Evolutionary conservation across 139 green algal species (phyloP), one percentile per base, ranked within the genome.

Genomic region (Closterium sp.): DNA sequence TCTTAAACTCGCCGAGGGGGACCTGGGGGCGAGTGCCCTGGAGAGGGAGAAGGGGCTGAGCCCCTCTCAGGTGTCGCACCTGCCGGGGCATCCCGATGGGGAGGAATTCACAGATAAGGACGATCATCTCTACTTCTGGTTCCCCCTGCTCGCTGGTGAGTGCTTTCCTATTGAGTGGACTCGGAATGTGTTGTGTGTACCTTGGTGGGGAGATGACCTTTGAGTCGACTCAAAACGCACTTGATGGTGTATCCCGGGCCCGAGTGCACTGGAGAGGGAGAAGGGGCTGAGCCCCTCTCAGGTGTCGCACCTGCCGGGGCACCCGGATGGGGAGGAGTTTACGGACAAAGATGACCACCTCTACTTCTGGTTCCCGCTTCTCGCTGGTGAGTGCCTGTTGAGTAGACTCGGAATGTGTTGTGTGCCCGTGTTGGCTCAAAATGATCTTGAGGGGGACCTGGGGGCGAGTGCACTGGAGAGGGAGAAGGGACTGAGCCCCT

Each of bases 41-140:
- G 87, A 95, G 30, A 87, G 85, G 27, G 85, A 87, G 30, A 86
- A 27, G 85, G 73, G 70, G 21, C 9, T 90, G 42, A 90, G 32
- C 3, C 30, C 28, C 9, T 10, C 28, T 13, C 89, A 94, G 31
- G 29, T 27, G 31, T 28, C n/a, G 21, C 22, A 86, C 38, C 86
- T 30, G 38, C 86, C 84, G 84, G 62, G 27, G 86, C 21, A 85
- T 27, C 87, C 87, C 0, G 91, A 90, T 29, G 89, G 32, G 86
- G 95, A 92, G 86, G 85, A 94, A 24, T 97, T 98, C 92, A 97
- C 96, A 0, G 97, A 98, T 93, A 95, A 96, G 13, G 97, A 99
- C 86, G 97, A 98, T 91, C 97, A 99, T 93, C 95, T 99, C 91
- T 99, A 99, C 96, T 99, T 99, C 94, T 99, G 98, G 98, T 99